Conservation (phyloP, 2,329 filamentous ascomycete species). For the Penicillium oxalicum region DNA sequence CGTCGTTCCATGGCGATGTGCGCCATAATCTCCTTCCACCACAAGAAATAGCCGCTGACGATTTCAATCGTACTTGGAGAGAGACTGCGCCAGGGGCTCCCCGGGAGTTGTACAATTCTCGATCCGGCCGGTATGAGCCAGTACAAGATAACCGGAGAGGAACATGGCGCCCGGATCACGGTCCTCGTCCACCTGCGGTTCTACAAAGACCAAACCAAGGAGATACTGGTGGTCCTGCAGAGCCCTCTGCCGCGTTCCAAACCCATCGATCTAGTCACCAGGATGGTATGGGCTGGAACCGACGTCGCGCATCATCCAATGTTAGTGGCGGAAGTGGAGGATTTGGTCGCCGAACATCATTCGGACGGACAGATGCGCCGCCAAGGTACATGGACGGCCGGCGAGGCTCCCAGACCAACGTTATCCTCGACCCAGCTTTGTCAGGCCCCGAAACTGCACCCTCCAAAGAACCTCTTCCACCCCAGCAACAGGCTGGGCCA, state of each 20-base stretch:
- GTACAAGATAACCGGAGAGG: slow-evolving; percentile 68
- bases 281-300: slow-evolving; percentile 57
- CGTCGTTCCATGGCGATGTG: slow-evolving; percentile 52
- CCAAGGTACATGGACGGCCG: slow-evolving; percentile 36
- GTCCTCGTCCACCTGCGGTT: slow-evolving; percentile 66
- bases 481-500: slow-evolving; percentile 23
- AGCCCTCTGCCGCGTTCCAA: slow-evolving; percentile 83
- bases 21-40: slow-evolving; percentile 49
- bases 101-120: slow-evolving; percentile 87
- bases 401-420: slow-evolving; percentile 36
- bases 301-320: slow-evolving; percentile 82
- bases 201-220: slow-evolving; percentile 65
- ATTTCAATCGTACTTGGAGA: slow-evolving; percentile 82
- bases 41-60: slow-evolving; percentile 87
- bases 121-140: slow-evolving; percentile 87
- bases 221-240: slow-evolving; percentile 61
- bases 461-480: slow-evolving; percentile 21
- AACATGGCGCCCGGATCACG: slow-evolving; percentile 60
- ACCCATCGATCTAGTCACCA: slow-evolving; percentile 65
- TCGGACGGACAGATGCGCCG: slow-evolving; percentile 43
- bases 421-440: slow-evolving; percentile 29
- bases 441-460: slow-evolving; percentile 23
- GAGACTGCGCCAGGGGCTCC: slow-evolving; percentile 59
- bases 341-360: slow-evolving; percentile 58
- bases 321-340: slow-evolving; percentile 79